These are phyloP conservation scores for Chrysopogon serrulatus DNA, from an alignment of 176 grass and related monocot species.

Conservation along the genomic window DNA sequence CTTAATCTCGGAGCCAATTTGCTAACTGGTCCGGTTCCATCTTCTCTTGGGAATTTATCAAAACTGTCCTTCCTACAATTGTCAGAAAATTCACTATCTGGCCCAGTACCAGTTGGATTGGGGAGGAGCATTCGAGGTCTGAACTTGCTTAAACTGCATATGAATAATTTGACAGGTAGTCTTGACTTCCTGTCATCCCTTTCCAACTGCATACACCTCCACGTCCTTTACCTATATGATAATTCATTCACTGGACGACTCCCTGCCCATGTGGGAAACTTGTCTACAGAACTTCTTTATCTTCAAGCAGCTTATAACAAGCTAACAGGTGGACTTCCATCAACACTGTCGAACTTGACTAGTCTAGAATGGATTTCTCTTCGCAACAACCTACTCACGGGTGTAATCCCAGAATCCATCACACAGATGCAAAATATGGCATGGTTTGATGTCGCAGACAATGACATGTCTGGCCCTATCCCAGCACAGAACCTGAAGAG, in stretches of 20 bases:
- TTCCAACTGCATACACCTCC: background rate
- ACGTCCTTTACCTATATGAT: background rate
- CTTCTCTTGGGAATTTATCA: too few relatives aligned
- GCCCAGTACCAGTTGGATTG: background rate
- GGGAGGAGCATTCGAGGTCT: background rate
- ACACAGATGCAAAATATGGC: too few relatives aligned
- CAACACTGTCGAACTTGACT: constrained; percentile 1
- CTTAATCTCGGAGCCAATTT: background rate
- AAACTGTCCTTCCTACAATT: background rate
- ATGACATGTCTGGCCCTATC: too few relatives aligned
- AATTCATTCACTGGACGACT: background rate
- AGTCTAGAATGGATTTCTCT: background rate
- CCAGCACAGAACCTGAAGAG: too few relatives aligned
- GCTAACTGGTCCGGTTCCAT: background rate
- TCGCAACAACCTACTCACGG: background rate
- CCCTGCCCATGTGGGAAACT: background rate
- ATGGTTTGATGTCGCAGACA: too few relatives aligned
- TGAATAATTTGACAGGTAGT: background rate
- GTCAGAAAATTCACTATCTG: background rate
- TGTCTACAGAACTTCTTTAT: background rate
- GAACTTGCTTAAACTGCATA: background rate
- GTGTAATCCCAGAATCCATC: too few relatives aligned
- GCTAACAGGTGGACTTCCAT: background rate
- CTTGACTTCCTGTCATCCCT: background rate
- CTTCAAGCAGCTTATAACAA: background rate